Percentiles rank a stretch among this genome's conserved stretches.
phyloP scores from a whole-genome alignment of 1,139 yeast species.

The Wickerhamomyces sp. region DNA sequence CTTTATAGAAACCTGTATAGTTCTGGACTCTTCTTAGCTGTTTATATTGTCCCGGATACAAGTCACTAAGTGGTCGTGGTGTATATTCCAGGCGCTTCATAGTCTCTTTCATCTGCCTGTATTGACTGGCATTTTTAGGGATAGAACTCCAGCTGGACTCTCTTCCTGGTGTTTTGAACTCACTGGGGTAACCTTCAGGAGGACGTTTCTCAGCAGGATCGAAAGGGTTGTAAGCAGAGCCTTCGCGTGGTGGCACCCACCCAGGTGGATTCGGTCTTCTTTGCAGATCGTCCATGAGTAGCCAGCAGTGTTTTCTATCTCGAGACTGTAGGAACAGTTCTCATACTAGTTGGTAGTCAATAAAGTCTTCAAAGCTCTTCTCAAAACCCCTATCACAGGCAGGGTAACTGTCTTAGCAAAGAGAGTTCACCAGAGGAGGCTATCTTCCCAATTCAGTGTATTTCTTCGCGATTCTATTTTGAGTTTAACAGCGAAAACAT shows the following conservation, averaged over 20 bases:
- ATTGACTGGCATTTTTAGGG: constrained; percentile 67
- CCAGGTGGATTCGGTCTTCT: constrained; percentile 79
- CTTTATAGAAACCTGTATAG: constrained; percentile 49
- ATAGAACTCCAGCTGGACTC: constrained; percentile 53
- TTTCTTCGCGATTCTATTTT: no score
- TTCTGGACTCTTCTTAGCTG: constrained; percentile 60
- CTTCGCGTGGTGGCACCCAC: constrained; percentile 70
- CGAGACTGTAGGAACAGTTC: no score
- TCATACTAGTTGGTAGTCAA: no score
- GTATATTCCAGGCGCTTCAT: constrained; percentile 72
- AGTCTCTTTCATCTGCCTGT: constrained; percentile 64
- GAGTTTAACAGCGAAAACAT: no score
- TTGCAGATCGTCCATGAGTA: constrained; percentile 22
- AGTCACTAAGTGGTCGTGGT: constrained; percentile 69
- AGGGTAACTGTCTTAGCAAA: no score
- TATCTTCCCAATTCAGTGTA: no score
- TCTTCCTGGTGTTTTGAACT: constrained; percentile 54
- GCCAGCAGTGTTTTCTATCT: no score
- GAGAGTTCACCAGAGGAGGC: no score
- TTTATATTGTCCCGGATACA: constrained; percentile 78
- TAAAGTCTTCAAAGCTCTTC: no score
- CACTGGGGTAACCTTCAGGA: constrained; percentile 82
- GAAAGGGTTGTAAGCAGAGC: constrained; percentile 59
- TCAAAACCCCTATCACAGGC: no score
- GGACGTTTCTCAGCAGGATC: constrained; percentile 77